Conservation (phyloP, 805 yeast species). For the Wickerhamiella nectarea region DNA sequence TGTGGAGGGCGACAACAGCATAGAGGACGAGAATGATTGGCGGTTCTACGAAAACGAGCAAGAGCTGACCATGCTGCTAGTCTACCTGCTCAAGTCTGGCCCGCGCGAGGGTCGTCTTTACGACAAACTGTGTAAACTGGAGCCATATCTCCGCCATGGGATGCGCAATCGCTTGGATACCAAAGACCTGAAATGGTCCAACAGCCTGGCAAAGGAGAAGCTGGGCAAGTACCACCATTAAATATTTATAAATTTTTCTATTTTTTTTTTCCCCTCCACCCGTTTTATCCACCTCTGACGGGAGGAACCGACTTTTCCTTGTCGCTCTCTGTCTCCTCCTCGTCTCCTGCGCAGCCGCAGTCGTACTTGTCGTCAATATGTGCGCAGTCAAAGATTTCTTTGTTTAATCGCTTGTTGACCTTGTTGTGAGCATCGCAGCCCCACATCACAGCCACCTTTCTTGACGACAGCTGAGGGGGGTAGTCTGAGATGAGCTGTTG, state of each 20-base stretch:
- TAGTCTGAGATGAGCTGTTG: conserved; percentile 47
- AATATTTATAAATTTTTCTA: background rate
- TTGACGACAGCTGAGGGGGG: conserved; percentile 73
- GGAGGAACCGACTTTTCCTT: conserved; percentile 1
- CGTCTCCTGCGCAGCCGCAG: conserved; percentile 70
- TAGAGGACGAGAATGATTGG: conserved; percentile 16
- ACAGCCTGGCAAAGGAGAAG: conserved; percentile 6
- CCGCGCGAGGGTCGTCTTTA: conserved; percentile 14
- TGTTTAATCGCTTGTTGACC: conserved; percentile 60
- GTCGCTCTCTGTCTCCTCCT: conserved; percentile 15
- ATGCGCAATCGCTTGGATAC: background rate
- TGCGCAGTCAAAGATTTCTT: conserved; percentile 70
- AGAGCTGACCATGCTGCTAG: conserved; percentile 12
- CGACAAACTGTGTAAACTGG: conserved; percentile 7
- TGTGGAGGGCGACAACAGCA: conserved; percentile 10
- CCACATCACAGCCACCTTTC: conserved; percentile 84
- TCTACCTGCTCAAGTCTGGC: conserved; percentile 11
- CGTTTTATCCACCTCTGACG: conserved; percentile 6
- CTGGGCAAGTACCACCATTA: conserved; percentile 9
- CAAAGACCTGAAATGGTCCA: conserved; percentile 9
- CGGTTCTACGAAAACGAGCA: conserved; percentile 17
- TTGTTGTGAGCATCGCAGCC: conserved; percentile 87
- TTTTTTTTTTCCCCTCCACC: too few relatives aligned
- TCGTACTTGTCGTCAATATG: conserved; percentile 80
- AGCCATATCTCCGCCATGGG: background rate